A percentile compares a stretch with the other conserved stretches of the same genome.
Evolutionary conservation across 2,329 filamentous ascomycete species (phyloP).

Genomic region (Xylaria sp.): DNA sequence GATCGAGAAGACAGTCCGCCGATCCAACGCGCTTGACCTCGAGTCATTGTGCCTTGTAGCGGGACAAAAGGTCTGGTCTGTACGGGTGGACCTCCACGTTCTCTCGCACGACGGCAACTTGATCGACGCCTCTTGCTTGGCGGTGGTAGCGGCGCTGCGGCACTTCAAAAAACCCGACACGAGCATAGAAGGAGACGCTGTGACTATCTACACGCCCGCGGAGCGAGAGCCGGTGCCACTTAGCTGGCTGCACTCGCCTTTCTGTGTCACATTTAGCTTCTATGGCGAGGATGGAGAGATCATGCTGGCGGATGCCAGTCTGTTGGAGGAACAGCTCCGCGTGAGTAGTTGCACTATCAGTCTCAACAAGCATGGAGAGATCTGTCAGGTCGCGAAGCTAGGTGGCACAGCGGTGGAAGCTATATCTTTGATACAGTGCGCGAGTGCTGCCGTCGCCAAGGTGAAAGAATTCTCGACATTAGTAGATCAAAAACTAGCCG

Average conservation of each 20-base stretch:
- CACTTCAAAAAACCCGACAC: slow-evolving; percentile 94
- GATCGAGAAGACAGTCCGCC: slow-evolving; percentile 91
- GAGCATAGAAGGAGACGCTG: slow-evolving; percentile 79
- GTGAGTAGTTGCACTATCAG: slow-evolving; percentile 79
- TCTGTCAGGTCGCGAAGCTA: slow-evolving; percentile 90
- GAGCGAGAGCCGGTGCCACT: slow-evolving; percentile 91
- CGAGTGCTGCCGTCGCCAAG: slow-evolving; percentile 74
- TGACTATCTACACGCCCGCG: slow-evolving; percentile 81
- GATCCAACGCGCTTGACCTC: slow-evolving; percentile 90
- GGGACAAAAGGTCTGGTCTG: slow-evolving; percentile 86
- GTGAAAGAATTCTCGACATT: slow-evolving; percentile 79
- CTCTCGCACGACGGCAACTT: slow-evolving; percentile 90
- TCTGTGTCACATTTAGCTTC: slow-evolving; percentile 89
- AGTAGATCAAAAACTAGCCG: slow-evolving; percentile 74
- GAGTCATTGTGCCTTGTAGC: slow-evolving; percentile 95
- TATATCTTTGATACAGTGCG: slow-evolving; percentile 75
- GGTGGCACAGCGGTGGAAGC: slow-evolving; percentile 85
- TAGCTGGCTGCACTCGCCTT: slow-evolving; percentile 88
- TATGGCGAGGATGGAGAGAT: slow-evolving; percentile 75
- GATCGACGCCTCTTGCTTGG: slow-evolving; percentile 83
- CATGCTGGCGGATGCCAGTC: slow-evolving; percentile 72
- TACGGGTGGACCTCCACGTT: slow-evolving; percentile 90
- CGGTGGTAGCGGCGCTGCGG: slow-evolving; percentile 83
- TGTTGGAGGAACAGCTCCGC: slow-evolving; percentile 77
- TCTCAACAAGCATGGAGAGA: slow-evolving; percentile 86